Conservation (phyloP, 257 asterid species). For the Nicotiana paniculata region DNA sequence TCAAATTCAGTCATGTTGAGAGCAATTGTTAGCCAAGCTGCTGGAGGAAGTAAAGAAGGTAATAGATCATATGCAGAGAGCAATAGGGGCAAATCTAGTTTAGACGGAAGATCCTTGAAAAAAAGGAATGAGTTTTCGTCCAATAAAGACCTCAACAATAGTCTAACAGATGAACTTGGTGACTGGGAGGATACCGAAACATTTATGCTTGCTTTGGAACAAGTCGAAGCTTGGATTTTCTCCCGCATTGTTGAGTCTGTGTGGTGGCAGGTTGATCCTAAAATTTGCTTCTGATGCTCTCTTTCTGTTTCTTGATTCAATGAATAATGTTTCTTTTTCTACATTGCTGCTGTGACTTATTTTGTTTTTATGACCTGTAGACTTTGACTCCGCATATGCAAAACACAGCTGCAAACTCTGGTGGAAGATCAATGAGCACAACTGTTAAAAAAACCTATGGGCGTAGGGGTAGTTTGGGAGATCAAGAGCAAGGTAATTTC, state of each 20-base stretch:
- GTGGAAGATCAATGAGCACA: slow-evolving; percentile 25
- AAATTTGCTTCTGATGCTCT: background rate
- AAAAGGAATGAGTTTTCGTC: slow-evolving; percentile 10
- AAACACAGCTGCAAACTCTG: slow-evolving; percentile 42
- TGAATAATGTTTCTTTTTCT: background rate
- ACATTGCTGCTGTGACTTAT: slow-evolving; percentile 8
- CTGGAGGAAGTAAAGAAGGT: slow-evolving; percentile 40
- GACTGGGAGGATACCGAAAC: slow-evolving; percentile 64
- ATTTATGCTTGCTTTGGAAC: slow-evolving; percentile 63
- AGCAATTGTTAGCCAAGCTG: slow-evolving; percentile 65
- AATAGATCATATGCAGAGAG: slow-evolving; percentile 17
- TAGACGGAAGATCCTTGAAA: slow-evolving; percentile 11
- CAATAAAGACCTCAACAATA: slow-evolving; percentile 18
- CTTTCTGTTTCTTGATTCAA: background rate
- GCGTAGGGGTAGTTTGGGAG: slow-evolving; percentile 42
- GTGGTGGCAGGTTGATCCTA: slow-evolving; percentile 90
- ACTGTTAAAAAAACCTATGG: slow-evolving; percentile 39
- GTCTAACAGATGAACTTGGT: slow-evolving; percentile 36
- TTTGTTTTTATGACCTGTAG: slow-evolving; percentile 33
- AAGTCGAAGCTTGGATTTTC: slow-evolving; percentile 89
- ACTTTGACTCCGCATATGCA: slow-evolving; percentile 95
- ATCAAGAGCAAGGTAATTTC: slow-evolving; percentile 62
- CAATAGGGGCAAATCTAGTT: slow-evolving; percentile 3
- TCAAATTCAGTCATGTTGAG: slow-evolving; percentile 87
- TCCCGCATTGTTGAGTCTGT: slow-evolving; percentile 76